Conservation (phyloP, 2,329 filamentous ascomycete species). For the Curvularia sp. region DNA sequence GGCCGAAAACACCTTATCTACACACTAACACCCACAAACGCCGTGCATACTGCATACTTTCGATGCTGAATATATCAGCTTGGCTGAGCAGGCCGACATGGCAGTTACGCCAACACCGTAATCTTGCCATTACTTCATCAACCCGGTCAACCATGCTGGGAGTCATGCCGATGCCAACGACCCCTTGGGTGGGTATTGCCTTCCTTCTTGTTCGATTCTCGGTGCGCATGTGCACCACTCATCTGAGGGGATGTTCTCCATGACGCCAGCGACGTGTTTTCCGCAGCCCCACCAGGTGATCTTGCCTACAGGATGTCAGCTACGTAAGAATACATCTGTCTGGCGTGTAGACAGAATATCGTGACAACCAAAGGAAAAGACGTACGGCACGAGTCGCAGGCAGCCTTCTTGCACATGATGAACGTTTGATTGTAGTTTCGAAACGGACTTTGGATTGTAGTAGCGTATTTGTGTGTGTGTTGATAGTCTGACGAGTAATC, state of each 20-base stretch:
- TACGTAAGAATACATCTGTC: background rate
- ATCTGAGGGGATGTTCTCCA: conserved; percentile 64
- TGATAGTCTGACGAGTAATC: background rate
- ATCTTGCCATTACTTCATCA: background rate
- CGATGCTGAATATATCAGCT: background rate
- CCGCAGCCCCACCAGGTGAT: conserved; percentile 72
- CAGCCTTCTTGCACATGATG: conserved; percentile 70
- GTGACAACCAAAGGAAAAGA: conserved; percentile 14
- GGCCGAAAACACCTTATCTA: background rate
- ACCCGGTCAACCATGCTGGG: conserved; percentile 15
- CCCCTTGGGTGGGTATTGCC: conserved; percentile 70
- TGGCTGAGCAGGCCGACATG: background rate
- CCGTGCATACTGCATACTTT: background rate
- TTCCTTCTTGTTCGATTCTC: conserved; percentile 66
- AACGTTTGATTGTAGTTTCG: background rate
- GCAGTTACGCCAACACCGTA: background rate
- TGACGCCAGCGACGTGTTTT: conserved; percentile 66
- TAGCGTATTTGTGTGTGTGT: background rate
- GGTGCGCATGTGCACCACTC: conserved; percentile 73
- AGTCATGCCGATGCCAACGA: conserved; percentile 42
- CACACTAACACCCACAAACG: background rate
- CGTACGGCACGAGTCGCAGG: conserved; percentile 69
- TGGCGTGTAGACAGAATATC: background rate
- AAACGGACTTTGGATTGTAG: background rate
- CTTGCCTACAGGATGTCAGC: conserved; percentile 55